A percentile compares a stretch with the other conserved stretches of the same genome.
phyloP scores from a whole-genome alignment of 2,329 filamentous ascomycete genomes.

The Hymenoscyphus linearis region DNA sequence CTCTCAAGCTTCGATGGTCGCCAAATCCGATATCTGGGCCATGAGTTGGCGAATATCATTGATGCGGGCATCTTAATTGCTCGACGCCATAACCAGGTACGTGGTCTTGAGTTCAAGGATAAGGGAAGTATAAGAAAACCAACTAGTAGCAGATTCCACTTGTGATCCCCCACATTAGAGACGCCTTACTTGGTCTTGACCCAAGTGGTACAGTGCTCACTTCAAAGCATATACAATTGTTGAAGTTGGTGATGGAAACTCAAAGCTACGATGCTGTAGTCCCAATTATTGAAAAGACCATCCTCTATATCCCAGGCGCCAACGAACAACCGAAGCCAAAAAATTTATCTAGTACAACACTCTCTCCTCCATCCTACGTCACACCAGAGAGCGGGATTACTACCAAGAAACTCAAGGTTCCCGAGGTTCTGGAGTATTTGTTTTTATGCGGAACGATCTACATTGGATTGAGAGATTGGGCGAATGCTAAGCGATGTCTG shows the following conservation, averaged over 20 bases:
- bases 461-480: constrained; percentile 56
- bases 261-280: constrained; percentile 50
- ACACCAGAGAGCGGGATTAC: constrained; percentile 54
- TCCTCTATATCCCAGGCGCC: constrained; percentile 59
- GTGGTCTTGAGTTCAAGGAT: constrained; percentile 1
- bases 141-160: constrained; percentile 20
- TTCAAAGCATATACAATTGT: constrained; percentile 53
- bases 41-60: constrained; percentile 41
- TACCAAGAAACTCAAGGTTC: constrained; percentile 41
- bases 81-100: constrained; percentile 20
- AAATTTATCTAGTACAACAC: constrained; percentile 41
- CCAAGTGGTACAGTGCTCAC: constrained; percentile 63
- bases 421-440: constrained; percentile 62
- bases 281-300: constrained; percentile 57
- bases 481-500: constrained; percentile 55
- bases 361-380: constrained; percentile 53
- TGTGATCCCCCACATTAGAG: constrained; percentile 26
- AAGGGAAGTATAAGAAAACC: constrained; percentile 3
- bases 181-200: constrained; percentile 60
- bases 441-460: constrained; percentile 60
- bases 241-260: constrained; percentile 51
- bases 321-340: constrained; percentile 32
- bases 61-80: constrained; percentile 32
- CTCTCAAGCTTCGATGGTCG: constrained; percentile 43
- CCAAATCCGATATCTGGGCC: constrained; percentile 49